Conservation (phyloP, 1,139 yeast genomes). For the Hansenula lynferdii region DNA sequence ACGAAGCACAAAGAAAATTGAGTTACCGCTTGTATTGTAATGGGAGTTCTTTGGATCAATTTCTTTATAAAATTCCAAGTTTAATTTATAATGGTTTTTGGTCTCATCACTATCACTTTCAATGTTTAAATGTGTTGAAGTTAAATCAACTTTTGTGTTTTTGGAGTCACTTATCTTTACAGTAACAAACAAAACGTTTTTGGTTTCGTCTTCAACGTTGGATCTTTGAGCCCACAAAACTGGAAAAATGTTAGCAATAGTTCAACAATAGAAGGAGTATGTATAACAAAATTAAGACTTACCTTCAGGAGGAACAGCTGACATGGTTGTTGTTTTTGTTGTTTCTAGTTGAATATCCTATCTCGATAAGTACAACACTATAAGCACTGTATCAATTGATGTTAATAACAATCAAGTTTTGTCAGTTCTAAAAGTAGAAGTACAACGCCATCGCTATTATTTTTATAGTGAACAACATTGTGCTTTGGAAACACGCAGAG, state of each 20-base stretch:
- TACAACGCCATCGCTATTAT: too few species aligned
- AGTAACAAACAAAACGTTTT: conserved; percentile 73
- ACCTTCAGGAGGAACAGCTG: conserved; percentile 36
- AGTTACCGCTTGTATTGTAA: conserved; percentile 65
- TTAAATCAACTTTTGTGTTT: conserved; percentile 58
- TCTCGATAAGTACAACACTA: too few species aligned
- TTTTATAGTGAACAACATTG: too few species aligned
- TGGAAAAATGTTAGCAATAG: too few species aligned
- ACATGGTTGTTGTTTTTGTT: conserved; percentile 12
- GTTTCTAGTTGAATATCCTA: too few species aligned
- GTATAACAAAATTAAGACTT: too few species aligned
- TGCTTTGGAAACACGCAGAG: too few species aligned
- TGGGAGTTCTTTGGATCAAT: conserved; percentile 63
- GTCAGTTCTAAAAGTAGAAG: too few species aligned
- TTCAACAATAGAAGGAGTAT: too few species aligned
- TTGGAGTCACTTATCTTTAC: conserved; percentile 69
- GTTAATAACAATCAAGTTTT: too few species aligned
- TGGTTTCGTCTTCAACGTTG: conserved; percentile 58
- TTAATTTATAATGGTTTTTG: conserved; percentile 45
- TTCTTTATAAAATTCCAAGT: conserved; percentile 67
- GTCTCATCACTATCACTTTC: conserved; percentile 51
- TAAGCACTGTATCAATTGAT: too few species aligned
- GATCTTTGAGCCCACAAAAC: conserved; percentile 98
- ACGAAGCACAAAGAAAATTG: conserved; percentile 62
- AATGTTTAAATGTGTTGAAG: conserved; percentile 52